A percentile compares a stretch with the other conserved stretches of the same genome.
Evolutionary conservation across 306 rosid species (phyloP).

Genomic region (Amphicarpaea edgeworthii): DNA sequence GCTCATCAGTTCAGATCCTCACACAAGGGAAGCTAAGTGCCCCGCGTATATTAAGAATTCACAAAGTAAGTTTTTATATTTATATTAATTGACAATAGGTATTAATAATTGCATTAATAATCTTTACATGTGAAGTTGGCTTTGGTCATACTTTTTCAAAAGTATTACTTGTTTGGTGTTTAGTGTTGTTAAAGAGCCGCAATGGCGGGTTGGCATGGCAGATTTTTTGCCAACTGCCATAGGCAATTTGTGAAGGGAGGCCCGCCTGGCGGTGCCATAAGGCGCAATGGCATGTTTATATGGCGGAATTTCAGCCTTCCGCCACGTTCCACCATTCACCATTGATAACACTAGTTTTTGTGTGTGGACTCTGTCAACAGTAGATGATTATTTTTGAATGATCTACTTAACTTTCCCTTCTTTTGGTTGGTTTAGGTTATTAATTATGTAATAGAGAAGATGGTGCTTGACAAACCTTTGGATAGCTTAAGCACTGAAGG

Average conservation of each 20-base stretch:
- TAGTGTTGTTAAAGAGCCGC: too few relatives aligned
- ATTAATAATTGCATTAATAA: background rate
- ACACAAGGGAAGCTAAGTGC: constrained; percentile 69
- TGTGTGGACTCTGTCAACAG: constrained; percentile 9
- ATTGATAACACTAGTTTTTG: too few relatives aligned
- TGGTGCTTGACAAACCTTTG: constrained; percentile 86
- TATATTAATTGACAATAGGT: background rate
- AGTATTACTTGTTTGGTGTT: background rate
- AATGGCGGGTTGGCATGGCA: too few relatives aligned
- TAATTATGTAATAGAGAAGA: constrained; percentile 84
- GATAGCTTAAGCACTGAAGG: constrained; percentile 67
- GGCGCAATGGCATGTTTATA: too few relatives aligned
- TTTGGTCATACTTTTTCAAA: background rate
- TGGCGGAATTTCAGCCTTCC: too few relatives aligned
- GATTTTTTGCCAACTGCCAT: too few relatives aligned
- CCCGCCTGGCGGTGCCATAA: too few relatives aligned
- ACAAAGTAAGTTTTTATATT: constrained; percentile 58
- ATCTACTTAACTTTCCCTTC: background rate
- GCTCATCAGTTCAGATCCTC: constrained; percentile 53
- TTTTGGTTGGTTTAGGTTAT: constrained; percentile 63
- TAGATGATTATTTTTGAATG: background rate
- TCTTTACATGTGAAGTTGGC: background rate
- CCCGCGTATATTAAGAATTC: constrained; percentile 65
- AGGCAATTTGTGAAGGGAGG: too few relatives aligned
- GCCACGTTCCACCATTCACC: too few relatives aligned